Evolutionary conservation across 1,139 yeast species (phyloP).

Genomic region (Yamadazyma taylorii): DNA sequence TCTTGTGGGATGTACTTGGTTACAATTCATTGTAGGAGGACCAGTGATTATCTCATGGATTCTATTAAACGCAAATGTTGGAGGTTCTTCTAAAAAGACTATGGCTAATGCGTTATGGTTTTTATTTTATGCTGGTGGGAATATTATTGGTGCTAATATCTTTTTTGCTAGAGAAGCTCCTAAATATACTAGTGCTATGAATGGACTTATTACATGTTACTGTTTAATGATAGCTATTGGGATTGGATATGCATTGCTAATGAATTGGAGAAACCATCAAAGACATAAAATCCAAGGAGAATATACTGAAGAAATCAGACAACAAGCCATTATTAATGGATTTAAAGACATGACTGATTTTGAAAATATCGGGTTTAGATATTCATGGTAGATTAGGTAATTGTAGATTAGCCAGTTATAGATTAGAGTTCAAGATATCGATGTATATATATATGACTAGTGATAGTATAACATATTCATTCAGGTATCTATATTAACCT

Average conservation of each 20-base stretch:
- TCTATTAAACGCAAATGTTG: slow-evolving; percentile 24
- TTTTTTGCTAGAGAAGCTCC: slow-evolving; percentile 32
- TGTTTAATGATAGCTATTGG: slow-evolving; percentile 26
- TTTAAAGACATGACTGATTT: slow-evolving; percentile 34
- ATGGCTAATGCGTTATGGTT: slow-evolving; percentile 28
- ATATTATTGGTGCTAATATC: slow-evolving; percentile 30
- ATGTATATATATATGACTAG: too few species aligned
- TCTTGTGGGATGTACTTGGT: slow-evolving; percentile 34
- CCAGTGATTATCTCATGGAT: slow-evolving; percentile 35
- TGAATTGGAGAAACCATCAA: slow-evolving; percentile 22
- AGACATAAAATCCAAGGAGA: slow-evolving; percentile 26
- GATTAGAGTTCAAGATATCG: slow-evolving; percentile 6
- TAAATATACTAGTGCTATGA: slow-evolving; percentile 24
- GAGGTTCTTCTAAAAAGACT: slow-evolving; percentile 28
- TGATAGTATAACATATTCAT: too few species aligned
- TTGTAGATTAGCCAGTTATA: too few species aligned
- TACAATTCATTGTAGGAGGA: slow-evolving; percentile 33
- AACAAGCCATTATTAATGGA: slow-evolving; percentile 31
- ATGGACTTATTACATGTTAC: slow-evolving; percentile 26
- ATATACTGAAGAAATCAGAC: slow-evolving; percentile 23
- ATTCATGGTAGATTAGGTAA: slow-evolving; percentile 15
- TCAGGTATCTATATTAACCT: too few species aligned
- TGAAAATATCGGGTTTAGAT: slow-evolving; percentile 32
- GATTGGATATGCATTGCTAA: slow-evolving; percentile 19
- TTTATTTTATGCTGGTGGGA: slow-evolving; percentile 28